Percentiles rank a stretch among this genome's conserved stretches.
phyloP scores from a whole-genome alignment of 2,329 filamentous ascomycete genomes.

The Rutstroemia sp. region DNA sequence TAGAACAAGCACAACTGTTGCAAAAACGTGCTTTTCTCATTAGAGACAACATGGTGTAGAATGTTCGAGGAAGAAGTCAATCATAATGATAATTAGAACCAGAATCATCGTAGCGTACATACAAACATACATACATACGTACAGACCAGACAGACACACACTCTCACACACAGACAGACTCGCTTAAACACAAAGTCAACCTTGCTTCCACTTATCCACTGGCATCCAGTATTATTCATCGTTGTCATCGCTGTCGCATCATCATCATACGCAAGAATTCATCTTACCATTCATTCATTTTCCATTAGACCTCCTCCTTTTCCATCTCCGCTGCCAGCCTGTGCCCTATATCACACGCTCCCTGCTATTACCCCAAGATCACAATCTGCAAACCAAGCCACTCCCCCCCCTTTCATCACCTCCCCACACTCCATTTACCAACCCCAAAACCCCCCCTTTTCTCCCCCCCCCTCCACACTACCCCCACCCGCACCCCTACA shows the following conservation, averaged over 20 bases:
- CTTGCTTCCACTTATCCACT: too few relatives aligned
- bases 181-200: background rate
- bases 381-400: too few relatives aligned
- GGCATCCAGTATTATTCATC: too few relatives aligned
- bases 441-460: background rate
- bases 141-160: background rate
- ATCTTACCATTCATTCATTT: background rate
- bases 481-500: background rate
- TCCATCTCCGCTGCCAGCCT: background rate
- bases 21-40: too few relatives aligned
- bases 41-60: too few relatives aligned
- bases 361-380: background rate
- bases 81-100: background rate
- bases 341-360: background rate
- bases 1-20: too few relatives aligned
- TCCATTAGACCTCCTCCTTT: background rate
- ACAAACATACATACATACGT: background rate
- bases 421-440: too few relatives aligned
- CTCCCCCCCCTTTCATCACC: background rate
- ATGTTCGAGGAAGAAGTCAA: background rate
- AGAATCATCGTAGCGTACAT: background rate
- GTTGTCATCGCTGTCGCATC: too few relatives aligned
- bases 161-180: background rate
- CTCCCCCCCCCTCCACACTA: background rate
- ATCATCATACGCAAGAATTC: background rate